Evolutionary conservation across 2,329 filamentous ascomycete species (phyloP).

Genomic region (Microcyclospora tardicrescens): DNA sequence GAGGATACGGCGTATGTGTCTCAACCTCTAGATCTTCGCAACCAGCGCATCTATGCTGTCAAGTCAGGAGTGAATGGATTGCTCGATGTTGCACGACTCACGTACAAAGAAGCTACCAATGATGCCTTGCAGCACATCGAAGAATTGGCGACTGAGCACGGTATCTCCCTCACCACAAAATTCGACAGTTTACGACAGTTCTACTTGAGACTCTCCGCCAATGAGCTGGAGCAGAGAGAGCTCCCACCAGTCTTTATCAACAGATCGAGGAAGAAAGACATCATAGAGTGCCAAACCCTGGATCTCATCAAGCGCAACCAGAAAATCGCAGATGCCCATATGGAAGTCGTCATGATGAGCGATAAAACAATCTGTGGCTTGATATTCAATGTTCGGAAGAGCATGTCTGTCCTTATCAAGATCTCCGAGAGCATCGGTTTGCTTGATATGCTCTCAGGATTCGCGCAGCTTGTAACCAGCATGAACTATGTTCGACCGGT

Average conservation of each 20-base stretch:
- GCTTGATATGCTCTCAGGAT: conserved; percentile 55
- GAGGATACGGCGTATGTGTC: conserved; percentile 67
- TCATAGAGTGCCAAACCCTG: conserved; percentile 77
- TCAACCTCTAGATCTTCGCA: conserved; percentile 70
- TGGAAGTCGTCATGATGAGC: conserved; percentile 69
- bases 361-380: conserved; percentile 63
- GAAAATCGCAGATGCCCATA: conserved; percentile 64
- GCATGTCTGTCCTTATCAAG: conserved; percentile 64
- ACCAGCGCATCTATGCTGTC: conserved; percentile 82
- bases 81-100: conserved; percentile 75
- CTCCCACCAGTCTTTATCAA: conserved; percentile 69
- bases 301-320: conserved; percentile 65
- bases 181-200: conserved; percentile 70
- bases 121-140: conserved; percentile 62
- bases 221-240: conserved; percentile 46
- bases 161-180: conserved; percentile 52
- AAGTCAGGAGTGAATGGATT: conserved; percentile 75
- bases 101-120: conserved; percentile 76
- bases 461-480: conserved; percentile 59
- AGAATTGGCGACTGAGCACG: conserved; percentile 46
- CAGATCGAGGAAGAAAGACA: conserved; percentile 54
- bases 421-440: conserved; percentile 77
- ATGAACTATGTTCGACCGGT: conserved; percentile 57
- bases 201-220: conserved; percentile 54
- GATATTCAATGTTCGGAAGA: conserved; percentile 55